These are phyloP conservation scores for Sphenostylis stenocarpa DNA, from an alignment of 306 rosid species.

Conservation along the genomic window DNA sequence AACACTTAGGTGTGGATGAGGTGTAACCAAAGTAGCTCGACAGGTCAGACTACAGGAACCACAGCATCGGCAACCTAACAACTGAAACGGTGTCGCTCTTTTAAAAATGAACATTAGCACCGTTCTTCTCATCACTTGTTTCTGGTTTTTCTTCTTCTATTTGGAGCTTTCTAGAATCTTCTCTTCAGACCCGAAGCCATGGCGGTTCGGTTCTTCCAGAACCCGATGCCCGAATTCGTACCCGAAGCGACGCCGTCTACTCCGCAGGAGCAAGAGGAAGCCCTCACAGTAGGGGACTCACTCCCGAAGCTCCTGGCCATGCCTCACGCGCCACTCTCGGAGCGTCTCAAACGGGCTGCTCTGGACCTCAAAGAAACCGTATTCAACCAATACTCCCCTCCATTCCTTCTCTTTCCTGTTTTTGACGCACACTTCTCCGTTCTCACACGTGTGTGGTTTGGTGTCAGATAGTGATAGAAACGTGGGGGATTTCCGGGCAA, in stretches of 20 bases:
- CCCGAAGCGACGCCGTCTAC: conserved; percentile 48
- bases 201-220: conserved; percentile 70
- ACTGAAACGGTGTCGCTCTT: neutral
- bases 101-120: neutral
- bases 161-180: neutral
- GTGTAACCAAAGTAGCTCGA: neutral
- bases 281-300: conserved; percentile 35
- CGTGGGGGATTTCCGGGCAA: conserved; percentile 56
- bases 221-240: conserved; percentile 59
- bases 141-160: neutral
- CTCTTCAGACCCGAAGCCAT: conserved; percentile 26
- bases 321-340: conserved; percentile 56
- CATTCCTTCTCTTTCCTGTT: neutral
- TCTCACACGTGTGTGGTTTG: conserved; percentile 33
- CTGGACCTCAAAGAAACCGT: conserved; percentile 79
- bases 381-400: neutral
- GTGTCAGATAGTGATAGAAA: conserved; percentile 60
- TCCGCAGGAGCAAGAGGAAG: conserved; percentile 36
- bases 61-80: neutral
- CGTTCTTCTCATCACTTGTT: neutral
- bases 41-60: neutral
- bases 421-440: neutral
- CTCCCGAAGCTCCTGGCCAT: conserved; percentile 57
- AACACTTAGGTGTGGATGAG: neutral
- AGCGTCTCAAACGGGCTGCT: conserved; percentile 73